A percentile compares a stretch with the other conserved stretches of the same genome.
Evolutionary conservation across 1,139 yeast species (phyloP).

Genomic region (Yamadazyma buinensis): DNA sequence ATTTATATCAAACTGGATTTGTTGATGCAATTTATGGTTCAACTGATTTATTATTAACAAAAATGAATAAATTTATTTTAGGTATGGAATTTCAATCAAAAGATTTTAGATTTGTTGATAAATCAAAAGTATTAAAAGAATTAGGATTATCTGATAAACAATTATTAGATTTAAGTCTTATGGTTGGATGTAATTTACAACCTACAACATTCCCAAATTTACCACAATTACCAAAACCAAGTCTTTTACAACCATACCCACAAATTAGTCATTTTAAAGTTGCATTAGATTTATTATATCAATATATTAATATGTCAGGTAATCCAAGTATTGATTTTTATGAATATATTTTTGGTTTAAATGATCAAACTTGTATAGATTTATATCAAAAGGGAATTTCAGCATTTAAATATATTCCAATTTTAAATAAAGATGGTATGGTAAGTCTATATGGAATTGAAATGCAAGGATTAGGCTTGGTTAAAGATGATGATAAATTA

Average conservation of each 20-base stretch:
- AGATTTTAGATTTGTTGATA: slow-evolving; percentile 66
- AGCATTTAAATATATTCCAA: slow-evolving; percentile 55
- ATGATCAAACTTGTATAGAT: slow-evolving; percentile 36
- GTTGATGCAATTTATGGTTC: slow-evolving; percentile 85
- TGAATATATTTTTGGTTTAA: slow-evolving; percentile 34
- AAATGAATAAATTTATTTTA: slow-evolving; percentile 67
- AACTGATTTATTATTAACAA: slow-evolving; percentile 66
- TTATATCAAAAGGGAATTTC: slow-evolving; percentile 39
- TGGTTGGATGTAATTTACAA: slow-evolving; percentile 77
- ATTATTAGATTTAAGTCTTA: slow-evolving; percentile 68
- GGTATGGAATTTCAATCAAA: slow-evolving; percentile 66
- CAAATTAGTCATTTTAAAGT: slow-evolving; percentile 42
- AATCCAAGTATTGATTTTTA: slow-evolving; percentile 26
- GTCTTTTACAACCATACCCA: slow-evolving; percentile 40
- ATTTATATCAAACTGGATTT: slow-evolving; percentile 50
- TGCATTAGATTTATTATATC: slow-evolving; percentile 42
- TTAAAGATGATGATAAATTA: slow-evolving; percentile 9
- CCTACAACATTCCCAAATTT: slow-evolving; percentile 58
- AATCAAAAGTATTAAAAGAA: slow-evolving; percentile 55
- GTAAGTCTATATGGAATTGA: slow-evolving; percentile 54
- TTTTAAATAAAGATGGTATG: slow-evolving; percentile 63
- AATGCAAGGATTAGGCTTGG: slow-evolving; percentile 34
- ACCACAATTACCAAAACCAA: slow-evolving; percentile 50
- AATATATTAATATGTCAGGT: slow-evolving; percentile 29
- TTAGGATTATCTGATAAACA: slow-evolving; percentile 59